Evolutionary conservation across 345 rosid species (phyloP), one percentile per base, ranked within the genome.

Genomic region (Rhodamnia argentea): DNA sequence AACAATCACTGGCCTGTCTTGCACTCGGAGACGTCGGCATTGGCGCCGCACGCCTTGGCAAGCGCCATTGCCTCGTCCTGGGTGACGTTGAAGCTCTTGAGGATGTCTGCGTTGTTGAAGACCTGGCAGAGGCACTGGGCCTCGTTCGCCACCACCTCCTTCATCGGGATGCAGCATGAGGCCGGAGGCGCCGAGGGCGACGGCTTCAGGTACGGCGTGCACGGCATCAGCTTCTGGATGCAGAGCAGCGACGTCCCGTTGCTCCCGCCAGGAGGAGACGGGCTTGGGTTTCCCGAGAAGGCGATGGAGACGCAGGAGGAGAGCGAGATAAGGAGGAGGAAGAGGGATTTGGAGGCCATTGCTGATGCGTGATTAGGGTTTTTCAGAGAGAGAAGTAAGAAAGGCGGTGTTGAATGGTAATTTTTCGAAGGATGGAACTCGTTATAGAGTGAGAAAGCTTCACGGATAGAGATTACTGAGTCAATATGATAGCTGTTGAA

Each of bases 131-230:
- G 90, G 87, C 98, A 95, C 55, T 83, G 44, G 5, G 84, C 23
- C 2, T 92, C 90, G 2, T 88, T 78, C 15, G 64, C 50, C 3
- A 94, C 56, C 32, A 91, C 59, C 20, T 91, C 90, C 87, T 87
- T 89, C 89, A 94, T 26, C 5, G 96, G 95, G 23, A 29, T 2
- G 83, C 98, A 95, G 82, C 98, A 95, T 5, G 89, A 53, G 3
- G 87, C 32, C 7, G 96, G 92, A 7, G 91, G 91, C 4, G 89
- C 55, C 22, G 47, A 84, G 58, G 90, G 24, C 52, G 86, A 4
- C 3, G 74, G 29, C 24, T 76, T 86, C 84, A 92, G 22, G 84
- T 85, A 91, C 4, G 87, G 85, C 32, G 87, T 59, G 87, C 96
- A 95, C 9, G 96, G 93, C 32, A 92, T 4, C 42, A 95, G 82